These are phyloP conservation scores for Solanum pinnatisectum DNA, from an alignment of 257 asterid species.

Conservation along the genomic window DNA sequence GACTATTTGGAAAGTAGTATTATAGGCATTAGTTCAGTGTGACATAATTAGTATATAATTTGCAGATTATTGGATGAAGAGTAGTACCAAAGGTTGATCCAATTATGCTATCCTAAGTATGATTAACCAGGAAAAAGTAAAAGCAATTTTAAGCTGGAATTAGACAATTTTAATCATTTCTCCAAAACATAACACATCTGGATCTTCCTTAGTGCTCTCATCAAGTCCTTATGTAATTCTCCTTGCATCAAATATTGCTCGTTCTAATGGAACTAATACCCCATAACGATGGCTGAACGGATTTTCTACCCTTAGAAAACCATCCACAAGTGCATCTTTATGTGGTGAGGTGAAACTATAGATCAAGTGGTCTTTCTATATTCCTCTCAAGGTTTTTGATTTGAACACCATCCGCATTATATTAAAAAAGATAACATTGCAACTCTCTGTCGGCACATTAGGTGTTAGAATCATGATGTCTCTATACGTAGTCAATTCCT, in stretches of 20 bases:
- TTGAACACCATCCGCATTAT: background rate
- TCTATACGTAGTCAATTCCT: background rate
- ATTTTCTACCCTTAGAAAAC: background rate
- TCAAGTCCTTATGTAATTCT: background rate
- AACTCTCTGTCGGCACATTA: background rate
- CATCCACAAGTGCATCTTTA: background rate
- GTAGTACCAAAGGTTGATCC: constrained; percentile 17
- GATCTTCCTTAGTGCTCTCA: background rate
- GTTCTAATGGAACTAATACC: background rate
- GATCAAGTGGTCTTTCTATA: background rate
- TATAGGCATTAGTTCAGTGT: background rate
- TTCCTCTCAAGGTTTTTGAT: background rate
- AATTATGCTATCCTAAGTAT: too few species aligned
- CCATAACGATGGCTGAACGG: background rate
- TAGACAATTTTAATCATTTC: background rate
- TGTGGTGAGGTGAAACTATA: background rate
- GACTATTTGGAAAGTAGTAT: background rate
- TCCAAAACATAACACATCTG: background rate
- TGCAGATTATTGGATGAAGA: background rate
- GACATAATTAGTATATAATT: background rate
- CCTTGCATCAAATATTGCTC: background rate
- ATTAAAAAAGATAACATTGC: background rate
- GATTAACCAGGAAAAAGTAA: background rate
- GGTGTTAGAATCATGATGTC: background rate
- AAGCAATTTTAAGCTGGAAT: background rate